Conservation (phyloP, 1,284 basidiomycete genomes). For the Ustilago xerochloae region DNA sequence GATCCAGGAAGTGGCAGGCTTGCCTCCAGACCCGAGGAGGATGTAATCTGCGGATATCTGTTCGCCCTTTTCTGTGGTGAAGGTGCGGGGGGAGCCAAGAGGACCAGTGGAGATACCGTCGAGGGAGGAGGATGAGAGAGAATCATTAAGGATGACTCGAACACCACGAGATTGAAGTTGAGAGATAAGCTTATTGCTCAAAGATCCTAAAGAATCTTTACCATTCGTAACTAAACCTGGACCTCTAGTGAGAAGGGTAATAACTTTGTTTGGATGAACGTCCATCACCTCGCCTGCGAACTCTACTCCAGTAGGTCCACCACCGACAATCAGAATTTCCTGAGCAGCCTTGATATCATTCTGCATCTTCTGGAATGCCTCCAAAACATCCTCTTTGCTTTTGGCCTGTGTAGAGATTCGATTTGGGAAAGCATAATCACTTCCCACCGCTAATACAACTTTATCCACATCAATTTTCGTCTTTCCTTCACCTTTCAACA, state of each 20-base stretch:
- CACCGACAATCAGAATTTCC: constrained; percentile 51
- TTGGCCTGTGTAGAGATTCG: constrained; percentile 6
- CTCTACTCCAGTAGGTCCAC: constrained; percentile 71
- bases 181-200: constrained; percentile 40
- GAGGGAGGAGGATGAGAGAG: constrained; percentile 52
- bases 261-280: constrained; percentile 30
- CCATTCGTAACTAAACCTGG: constrained; percentile 29
- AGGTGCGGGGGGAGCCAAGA: background rate
- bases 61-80: constrained; percentile 31
- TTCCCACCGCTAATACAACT: constrained; percentile 39
- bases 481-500: background rate
- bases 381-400: constrained; percentile 23
- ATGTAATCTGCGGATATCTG: constrained; percentile 69
- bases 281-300: constrained; percentile 67
- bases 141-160: constrained; percentile 36
- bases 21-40: constrained; percentile 69
- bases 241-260: constrained; percentile 67
- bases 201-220: constrained; percentile 29
- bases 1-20: constrained; percentile 68
- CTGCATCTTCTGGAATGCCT: constrained; percentile 29
- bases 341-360: constrained; percentile 30
- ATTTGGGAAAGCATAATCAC: constrained; percentile 33
- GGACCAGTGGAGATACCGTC: constrained; percentile 32
- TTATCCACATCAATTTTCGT: constrained; percentile 25
- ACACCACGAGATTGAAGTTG: constrained; percentile 68